Evolutionary conservation across 2,329 filamentous ascomycete species (phyloP), one percentile per base, ranked within the genome.

Genomic region (Gyromitra esculenta): DNA sequence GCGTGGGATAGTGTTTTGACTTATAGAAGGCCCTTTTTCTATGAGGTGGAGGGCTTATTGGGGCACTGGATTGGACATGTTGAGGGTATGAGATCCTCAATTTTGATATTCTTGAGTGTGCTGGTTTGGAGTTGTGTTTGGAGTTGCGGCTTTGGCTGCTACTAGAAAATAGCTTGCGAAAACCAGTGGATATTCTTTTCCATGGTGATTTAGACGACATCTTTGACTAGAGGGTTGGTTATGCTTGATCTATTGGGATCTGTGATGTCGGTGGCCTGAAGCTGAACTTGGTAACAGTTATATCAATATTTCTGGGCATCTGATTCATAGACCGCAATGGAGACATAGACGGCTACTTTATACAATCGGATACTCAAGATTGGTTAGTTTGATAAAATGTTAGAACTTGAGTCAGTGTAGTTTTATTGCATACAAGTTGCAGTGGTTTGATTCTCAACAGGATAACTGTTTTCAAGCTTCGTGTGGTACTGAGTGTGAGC

Each of bases 21-120:
- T 37, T 6, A 48, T 56, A n/a, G 64, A 15, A 41, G 13, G 11
- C 3, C 21, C 11, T 39, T 21, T 41, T 60, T 60, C 57, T 41
- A 8, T 45, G 35, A 4, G 35, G 35, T 18, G 63, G 45, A 1
- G 45, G 7, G 11, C 41, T 60, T 59, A 73, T 59, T n/a, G 70
- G 70, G 7, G 70, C 62, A 25, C 50, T 73, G 18, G 70, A 73
- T 31, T 31, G 25, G 11, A 66, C 41, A 6, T 37, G 21, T 21
- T 50, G 50, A 5, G 70, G 70, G n/a, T 66, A 73, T 45, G 70
- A 73, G 39, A 73, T 73, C 39, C 41, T 68, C 1, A 35, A 6
- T 13, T 25, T 59, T 13, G 35, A 8, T 21, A 21, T 21, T n/a
- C 7, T 4, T 25, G 18, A 9, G 0, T 25, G 35, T 18, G n/a